Evolutionary conservation across 805 yeast genomes (phyloP), one percentile per base, ranked within the genome.

Genomic region (Starmera quercuum): DNA sequence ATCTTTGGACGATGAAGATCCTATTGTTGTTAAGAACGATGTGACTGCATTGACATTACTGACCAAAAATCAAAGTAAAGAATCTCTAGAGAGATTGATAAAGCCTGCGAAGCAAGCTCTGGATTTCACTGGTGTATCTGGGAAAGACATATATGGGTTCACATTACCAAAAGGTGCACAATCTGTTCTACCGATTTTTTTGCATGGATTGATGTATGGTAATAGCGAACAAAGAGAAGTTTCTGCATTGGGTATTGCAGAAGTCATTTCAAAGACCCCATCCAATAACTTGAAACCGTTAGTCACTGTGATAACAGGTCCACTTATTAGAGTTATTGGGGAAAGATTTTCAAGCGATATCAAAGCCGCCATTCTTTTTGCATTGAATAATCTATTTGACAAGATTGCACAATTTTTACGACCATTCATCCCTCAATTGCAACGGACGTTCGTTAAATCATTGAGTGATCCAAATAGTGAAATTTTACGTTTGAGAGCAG

Each of bases 341-440:
- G 99, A 92, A 59, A 78, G 95, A 58, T 90, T 85, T 45, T 73
- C 80, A 13, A 72, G 95, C 40, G 95, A 87, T 46, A 85, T 92
- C 47, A 92, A 92, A 67, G 80, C 95, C 24, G 95, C 95, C n/a
- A 90, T 94, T 46, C 68, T 92, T 51, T 69, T 71, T 41, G 95
- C 97, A 1, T 71, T 94, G 56, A 83, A 82, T 52, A 73, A 73
- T 42, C 64, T 94, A 52, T 76, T 92, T 49, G 62, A 63, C 17
- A 83, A 86, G 64, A 83, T 90, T 46, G 96, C 98, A 2, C 85
- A 82, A 53, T 84, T 85, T 56, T 69, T 92, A 58, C 75, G 90
- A 51, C 98, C 99, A 12, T 92, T 92, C 57, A 76, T 92, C 59
- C 99, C 99, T 7, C 99, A 92, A 64, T 70, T 92, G 46, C 98